Evolutionary conservation across 2,329 filamentous ascomycete genomes (phyloP).

Genomic region (Scytalidium sp.): DNA sequence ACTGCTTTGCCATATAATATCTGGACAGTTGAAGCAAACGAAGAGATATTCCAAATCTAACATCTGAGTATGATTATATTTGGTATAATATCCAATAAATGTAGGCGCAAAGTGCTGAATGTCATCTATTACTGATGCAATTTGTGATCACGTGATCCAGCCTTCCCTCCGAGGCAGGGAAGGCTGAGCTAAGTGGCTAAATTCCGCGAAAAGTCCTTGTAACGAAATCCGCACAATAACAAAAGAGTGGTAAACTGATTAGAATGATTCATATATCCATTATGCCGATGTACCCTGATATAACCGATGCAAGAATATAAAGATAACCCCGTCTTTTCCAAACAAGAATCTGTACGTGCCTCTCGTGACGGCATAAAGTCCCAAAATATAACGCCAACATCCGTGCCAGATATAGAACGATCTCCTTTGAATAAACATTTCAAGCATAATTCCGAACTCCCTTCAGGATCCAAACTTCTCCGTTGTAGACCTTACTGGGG

Average conservation of each 20-base stretch:
- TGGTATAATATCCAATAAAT: too few relatives aligned
- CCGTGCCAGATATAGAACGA: too few relatives aligned
- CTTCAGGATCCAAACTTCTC: constrained; percentile 66
- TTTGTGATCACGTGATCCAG: background rate
- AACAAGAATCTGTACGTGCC: background rate
- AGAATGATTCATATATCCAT: background rate
- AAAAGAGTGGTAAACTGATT: too few relatives aligned
- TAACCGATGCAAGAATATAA: background rate
- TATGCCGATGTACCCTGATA: too few relatives aligned
- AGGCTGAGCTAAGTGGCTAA: background rate
- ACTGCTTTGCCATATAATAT: background rate
- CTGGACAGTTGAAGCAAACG: too few relatives aligned
- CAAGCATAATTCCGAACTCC: constrained; percentile 41
- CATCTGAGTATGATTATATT: too few relatives aligned
- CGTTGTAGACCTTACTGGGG: constrained; percentile 76
- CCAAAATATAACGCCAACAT: background rate
- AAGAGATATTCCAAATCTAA: too few relatives aligned
- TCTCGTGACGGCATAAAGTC: background rate
- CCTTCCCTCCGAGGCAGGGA: background rate
- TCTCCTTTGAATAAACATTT: background rate
- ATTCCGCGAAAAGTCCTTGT: background rate
- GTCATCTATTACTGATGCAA: too few relatives aligned
- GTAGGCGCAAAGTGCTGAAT: too few relatives aligned
- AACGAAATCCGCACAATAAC: background rate
- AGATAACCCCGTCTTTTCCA: background rate